These are phyloP conservation scores for Solanum aculeatissimum DNA, from an alignment of 305 asterid species.

Conservation along the genomic window DNA sequence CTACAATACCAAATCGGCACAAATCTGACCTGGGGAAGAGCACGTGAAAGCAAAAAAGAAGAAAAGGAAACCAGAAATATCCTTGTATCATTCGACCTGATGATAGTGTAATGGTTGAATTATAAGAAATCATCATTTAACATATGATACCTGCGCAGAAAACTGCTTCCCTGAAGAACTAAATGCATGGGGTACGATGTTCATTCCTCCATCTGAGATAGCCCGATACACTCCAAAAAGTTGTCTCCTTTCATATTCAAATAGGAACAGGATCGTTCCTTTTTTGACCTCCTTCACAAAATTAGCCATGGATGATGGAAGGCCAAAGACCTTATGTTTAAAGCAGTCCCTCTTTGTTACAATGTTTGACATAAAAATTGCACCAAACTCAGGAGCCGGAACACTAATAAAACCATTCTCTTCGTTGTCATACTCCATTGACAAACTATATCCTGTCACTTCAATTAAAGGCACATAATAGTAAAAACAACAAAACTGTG, in stretches of 20 bases:
- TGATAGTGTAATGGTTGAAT: neutral
- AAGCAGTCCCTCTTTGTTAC: constrained; percentile 55
- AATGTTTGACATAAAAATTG: constrained; percentile 60
- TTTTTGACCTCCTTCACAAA: constrained; percentile 54
- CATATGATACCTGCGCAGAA: constrained; percentile 61
- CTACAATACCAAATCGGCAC: constrained; percentile 51
- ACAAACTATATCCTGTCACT: constrained; percentile 22
- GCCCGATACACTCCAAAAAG: constrained; percentile 83
- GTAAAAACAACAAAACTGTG: neutral
- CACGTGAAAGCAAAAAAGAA: constrained; percentile 2
- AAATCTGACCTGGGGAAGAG: constrained; percentile 50
- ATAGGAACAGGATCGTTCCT: constrained; percentile 76
- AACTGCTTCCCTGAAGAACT: constrained; percentile 36
- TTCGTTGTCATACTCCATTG: constrained; percentile 40
- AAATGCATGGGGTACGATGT: constrained; percentile 46
- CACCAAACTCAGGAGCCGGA: constrained; percentile 65
- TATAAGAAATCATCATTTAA: neutral
- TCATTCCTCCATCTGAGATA: constrained; percentile 54
- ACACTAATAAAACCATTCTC: constrained; percentile 30
- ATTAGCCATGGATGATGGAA: constrained; percentile 38
- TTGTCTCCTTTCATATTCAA: constrained; percentile 56
- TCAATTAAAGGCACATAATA: constrained; percentile 5
- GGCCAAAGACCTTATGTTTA: constrained; percentile 38
- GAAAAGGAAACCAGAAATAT: neutral
- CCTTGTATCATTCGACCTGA: neutral